A percentile compares a stretch with the other conserved stretches of the same genome.
phyloP scores from a whole-genome alignment of 768 basidiomycete species.

The Trametes punicea region DNA sequence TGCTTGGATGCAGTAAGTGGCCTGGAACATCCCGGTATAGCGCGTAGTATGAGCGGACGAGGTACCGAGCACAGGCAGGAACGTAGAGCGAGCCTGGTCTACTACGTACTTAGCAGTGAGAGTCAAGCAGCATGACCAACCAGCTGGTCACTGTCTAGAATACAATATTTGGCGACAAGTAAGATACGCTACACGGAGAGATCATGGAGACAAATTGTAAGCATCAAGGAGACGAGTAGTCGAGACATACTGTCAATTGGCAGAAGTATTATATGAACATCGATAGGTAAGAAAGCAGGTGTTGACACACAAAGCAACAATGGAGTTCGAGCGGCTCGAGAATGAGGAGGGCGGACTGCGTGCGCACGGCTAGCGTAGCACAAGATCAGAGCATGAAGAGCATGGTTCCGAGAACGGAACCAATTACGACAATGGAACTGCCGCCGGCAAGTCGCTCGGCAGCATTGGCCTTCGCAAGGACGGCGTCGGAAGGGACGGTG shows the following conservation, averaged over 20 bases:
- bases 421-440: background rate
- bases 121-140: background rate
- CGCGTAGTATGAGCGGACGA: background rate
- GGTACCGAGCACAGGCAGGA: background rate
- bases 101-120: background rate
- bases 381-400: background rate
- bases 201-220: background rate
- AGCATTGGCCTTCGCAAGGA: constrained; percentile 1
- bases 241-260: background rate
- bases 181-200: constrained; percentile 9
- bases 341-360: background rate
- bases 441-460: background rate
- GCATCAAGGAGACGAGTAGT: background rate
- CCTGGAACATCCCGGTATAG: too few relatives aligned
- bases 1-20: too few relatives aligned
- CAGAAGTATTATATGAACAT: background rate
- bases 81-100: background rate
- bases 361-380: constrained; percentile 11
- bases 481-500: background rate
- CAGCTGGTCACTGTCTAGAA: constrained; percentile 7
- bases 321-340: background rate
- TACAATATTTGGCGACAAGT: background rate
- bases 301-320: background rate
- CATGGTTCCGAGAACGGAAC: constrained; percentile 5
- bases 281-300: background rate